Conservation (phyloP, 139 green algal species). For the Micractinium conductrix region DNA sequence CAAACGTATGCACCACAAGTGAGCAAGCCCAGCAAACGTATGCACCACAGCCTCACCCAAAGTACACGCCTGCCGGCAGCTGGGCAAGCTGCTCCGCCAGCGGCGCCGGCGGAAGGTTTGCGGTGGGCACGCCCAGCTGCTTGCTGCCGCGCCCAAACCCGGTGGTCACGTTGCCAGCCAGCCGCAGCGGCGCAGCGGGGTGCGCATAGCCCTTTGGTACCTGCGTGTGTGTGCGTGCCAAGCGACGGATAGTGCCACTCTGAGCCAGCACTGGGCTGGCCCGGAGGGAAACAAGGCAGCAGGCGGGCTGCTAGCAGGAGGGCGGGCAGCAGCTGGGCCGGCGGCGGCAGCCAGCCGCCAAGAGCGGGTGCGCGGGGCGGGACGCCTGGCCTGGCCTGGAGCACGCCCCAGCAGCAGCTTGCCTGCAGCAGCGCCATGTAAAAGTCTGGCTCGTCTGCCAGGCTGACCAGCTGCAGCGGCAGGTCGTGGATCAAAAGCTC, state of each 20-base stretch:
- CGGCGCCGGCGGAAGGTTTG: conserved; percentile 78
- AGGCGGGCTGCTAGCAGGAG: too few species aligned
- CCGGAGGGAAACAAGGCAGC: too few species aligned
- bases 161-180: conserved; percentile 66
- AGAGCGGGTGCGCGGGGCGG: too few species aligned
- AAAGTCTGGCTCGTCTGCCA: conserved; percentile 58
- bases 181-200: conserved; percentile 31
- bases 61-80: conserved; percentile 89
- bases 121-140: conserved; percentile 91
- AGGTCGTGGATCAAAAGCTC: conserved; percentile 44
- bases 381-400: too few species aligned
- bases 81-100: conserved; percentile 59
- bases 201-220: conserved; percentile 53
- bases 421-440: conserved; percentile 61
- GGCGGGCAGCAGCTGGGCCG: too few species aligned
- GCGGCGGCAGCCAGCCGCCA: too few species aligned
- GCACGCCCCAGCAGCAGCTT: too few species aligned
- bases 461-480: conserved; percentile 52
- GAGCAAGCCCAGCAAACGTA: neutral
- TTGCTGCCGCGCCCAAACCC: conserved; percentile 90
- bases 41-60: conserved; percentile 70
- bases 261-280: too few species aligned
- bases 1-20: too few species aligned
- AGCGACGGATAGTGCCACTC: too few species aligned
- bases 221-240: conserved; percentile 12